A percentile compares a stretch with the other conserved stretches of the same genome.
Conservation (phyloP, 2,329 filamentous ascomycete genomes). For the Colletotrichum sp. region DNA sequence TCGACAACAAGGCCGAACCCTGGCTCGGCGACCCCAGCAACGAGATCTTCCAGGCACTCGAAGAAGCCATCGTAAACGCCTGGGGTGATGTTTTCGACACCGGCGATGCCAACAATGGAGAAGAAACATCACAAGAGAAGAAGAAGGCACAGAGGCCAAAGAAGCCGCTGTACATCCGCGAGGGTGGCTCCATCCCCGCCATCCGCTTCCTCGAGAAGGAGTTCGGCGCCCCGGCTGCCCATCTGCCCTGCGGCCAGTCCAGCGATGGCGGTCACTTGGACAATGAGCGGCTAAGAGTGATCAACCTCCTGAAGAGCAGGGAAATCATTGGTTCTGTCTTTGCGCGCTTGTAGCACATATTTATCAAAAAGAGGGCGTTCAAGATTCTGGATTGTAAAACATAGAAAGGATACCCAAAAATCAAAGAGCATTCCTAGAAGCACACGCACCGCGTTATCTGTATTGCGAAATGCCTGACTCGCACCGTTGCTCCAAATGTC, state of each 20-base stretch:
- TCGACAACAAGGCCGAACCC: constrained; percentile 93
- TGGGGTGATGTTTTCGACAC: constrained; percentile 69
- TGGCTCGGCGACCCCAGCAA: constrained; percentile 95
- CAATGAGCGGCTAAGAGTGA: constrained; percentile 87
- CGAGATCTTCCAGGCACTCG: constrained; percentile 87
- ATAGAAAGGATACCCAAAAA: constrained; percentile 18
- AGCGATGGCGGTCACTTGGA: constrained; percentile 94
- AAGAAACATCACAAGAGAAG: neutral
- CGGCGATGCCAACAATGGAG: constrained; percentile 18
- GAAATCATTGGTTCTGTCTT: constrained; percentile 93
- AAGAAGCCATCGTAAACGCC: constrained; percentile 81
- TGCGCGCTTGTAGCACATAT: constrained; percentile 56
- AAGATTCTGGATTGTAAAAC: neutral
- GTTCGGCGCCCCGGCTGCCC: constrained; percentile 87
- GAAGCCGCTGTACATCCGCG: constrained; percentile 89
- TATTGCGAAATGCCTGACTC: neutral
- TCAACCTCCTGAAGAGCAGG: constrained; percentile 88
- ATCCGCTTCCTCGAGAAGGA: constrained; percentile 96
- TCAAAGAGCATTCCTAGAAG: neutral
- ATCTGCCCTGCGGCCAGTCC: constrained; percentile 92
- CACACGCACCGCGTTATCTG: neutral
- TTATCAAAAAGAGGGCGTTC: neutral
- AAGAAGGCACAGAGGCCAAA: constrained; percentile 38
- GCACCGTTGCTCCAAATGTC: neutral
- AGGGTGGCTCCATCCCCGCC: constrained; percentile 93